Evolutionary conservation across 495 filamentous ascomycete genomes (phyloP), one percentile per base, ranked within the genome.

Genomic region (Penicillium dipodomyicola): DNA sequence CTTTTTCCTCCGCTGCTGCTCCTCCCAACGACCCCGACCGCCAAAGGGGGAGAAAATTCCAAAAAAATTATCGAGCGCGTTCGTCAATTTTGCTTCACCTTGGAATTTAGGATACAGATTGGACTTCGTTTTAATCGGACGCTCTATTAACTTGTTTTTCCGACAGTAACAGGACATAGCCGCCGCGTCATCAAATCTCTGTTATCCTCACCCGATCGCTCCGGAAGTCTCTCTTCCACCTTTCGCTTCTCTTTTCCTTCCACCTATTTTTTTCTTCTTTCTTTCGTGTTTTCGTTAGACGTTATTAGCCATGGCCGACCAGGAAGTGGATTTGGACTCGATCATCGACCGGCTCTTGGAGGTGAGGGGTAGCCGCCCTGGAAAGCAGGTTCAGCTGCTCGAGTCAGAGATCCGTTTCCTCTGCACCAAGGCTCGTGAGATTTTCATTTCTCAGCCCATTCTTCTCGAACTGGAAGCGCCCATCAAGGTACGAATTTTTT

Each of bases 361-460:
- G 79, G 94, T 98, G 75, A 87, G 94, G 79, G 94, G 94, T 66
- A 97, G 93, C 82, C 84, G 94, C 70, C 94, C 94, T 51, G 94
- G 94, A 60, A 98, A 98, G 79, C 94, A 97, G 77, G 95, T 98
- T 40, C 94, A 98, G 75, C 84, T 98, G 59, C 79, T 96, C 60
- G 94, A 98, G 72, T 87, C 90, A 52, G 95, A 98, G 80, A 98
- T 98, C 63, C 90, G 94, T 65, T 96, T 86, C 79, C 86, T 98
- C 60, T 98, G 94, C 84, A 97, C 94, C 65, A 98, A 97, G 80
- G 92, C 94, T 39, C 88, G 94, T 57, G 94, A 98, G 77, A 98
- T 98, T 65, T 98, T 98, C 81, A 98, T 98, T 75, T 97, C 92
- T 52, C 94, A 98, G 82, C 94, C 94, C 56, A 98, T 98, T 65